A percentile compares a stretch with the other conserved stretches of the same genome.
phyloP scores from a whole-genome alignment of 2,329 filamentous ascomycete genomes.

The Fusarium napiforme region DNA sequence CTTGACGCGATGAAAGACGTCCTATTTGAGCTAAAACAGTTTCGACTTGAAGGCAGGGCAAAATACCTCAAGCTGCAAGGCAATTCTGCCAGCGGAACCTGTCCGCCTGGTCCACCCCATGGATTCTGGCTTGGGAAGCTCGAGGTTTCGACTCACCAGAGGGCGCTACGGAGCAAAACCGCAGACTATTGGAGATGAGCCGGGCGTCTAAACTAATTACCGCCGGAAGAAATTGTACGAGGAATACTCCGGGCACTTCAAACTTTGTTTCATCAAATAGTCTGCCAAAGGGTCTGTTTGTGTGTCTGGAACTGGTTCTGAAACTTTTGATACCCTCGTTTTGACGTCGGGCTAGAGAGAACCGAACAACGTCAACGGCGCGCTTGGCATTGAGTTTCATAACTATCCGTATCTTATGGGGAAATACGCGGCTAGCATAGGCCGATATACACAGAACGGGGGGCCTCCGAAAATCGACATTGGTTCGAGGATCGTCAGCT shows the following conservation, averaged over 20 bases:
- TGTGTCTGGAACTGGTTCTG: background rate
- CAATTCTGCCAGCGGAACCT: background rate
- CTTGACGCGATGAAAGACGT: conserved; percentile 58
- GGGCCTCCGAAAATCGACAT: background rate
- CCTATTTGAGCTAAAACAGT: conserved; percentile 54
- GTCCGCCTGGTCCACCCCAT: conserved; percentile 43
- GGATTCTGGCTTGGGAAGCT: conserved; percentile 52
- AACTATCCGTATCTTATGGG: background rate
- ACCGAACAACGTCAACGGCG: background rate
- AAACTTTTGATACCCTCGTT: background rate
- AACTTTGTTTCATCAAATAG: background rate
- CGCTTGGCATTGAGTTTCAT: background rate
- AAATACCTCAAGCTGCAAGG: conserved; percentile 38
- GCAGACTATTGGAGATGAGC: conserved; percentile 26
- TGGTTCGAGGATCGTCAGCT: background rate
- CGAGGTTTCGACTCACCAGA: conserved; percentile 26
- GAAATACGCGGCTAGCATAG: background rate
- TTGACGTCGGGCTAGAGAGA: background rate
- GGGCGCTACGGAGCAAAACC: conserved; percentile 1
- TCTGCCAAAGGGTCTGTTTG: no score
- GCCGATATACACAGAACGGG: background rate
- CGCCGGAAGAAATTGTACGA: background rate
- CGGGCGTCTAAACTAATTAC: background rate
- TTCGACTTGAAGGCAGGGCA: conserved; percentile 50
- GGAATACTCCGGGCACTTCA: background rate